Conservation (phyloP, 257 asterid genomes). For the Solanum etuberosum region DNA sequence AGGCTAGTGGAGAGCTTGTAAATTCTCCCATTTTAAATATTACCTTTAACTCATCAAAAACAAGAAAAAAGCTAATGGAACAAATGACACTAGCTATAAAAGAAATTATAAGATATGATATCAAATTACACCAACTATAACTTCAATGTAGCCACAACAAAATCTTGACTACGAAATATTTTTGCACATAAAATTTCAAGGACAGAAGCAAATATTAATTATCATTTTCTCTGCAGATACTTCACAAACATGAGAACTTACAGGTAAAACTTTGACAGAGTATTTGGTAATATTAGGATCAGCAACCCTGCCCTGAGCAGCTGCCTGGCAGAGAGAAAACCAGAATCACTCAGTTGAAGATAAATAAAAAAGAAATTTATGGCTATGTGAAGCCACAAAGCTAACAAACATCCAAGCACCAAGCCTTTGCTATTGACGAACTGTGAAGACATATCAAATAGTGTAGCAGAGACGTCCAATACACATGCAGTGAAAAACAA, state of each 20-base stretch:
- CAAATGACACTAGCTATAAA: neutral
- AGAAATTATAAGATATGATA: neutral
- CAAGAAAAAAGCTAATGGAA: neutral
- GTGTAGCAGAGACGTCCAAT: neutral
- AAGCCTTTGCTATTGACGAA: neutral
- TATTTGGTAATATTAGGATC: conserved; percentile 76
- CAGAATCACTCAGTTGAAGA: neutral
- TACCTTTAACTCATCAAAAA: neutral
- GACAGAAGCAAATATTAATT: neutral
- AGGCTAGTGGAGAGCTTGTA: neutral
- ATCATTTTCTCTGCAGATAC: neutral
- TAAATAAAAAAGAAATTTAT: neutral
- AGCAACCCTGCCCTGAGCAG: conserved; percentile 45
- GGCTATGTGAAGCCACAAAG: neutral
- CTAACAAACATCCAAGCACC: neutral
- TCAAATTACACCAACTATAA: neutral
- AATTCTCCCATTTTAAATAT: neutral
- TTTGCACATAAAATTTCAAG: neutral
- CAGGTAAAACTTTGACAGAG: conserved; percentile 73
- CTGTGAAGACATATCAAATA: neutral
- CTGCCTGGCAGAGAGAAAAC: conserved; percentile 34
- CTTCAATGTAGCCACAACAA: neutral
- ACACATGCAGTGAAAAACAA: neutral
- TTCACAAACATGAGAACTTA: conserved; percentile 27
- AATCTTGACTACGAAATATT: neutral